Conservation (phyloP, 805 yeast genomes). For the Dipodascus albidus region DNA sequence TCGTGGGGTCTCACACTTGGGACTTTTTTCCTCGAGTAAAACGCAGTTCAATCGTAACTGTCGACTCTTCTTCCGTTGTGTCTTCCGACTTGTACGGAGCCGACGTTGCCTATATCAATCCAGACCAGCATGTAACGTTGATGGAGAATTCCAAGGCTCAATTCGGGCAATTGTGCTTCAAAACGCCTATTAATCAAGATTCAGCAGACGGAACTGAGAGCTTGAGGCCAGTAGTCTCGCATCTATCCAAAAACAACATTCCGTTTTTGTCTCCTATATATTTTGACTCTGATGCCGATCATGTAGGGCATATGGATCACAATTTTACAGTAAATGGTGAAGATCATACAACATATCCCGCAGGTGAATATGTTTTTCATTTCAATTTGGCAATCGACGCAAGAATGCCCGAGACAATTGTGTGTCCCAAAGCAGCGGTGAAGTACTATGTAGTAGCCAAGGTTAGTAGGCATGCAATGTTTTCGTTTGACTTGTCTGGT, state of each 20-base stretch:
- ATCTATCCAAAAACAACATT: constrained; percentile 7
- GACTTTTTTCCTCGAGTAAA: constrained; percentile 15
- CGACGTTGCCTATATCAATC: constrained; percentile 19
- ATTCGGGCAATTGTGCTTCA: constrained; percentile 3
- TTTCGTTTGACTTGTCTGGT: constrained; percentile 56
- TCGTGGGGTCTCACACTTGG: constrained; percentile 25
- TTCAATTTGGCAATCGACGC: constrained; percentile 74
- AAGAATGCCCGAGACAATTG: constrained; percentile 60
- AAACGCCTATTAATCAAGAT: constrained; percentile 6
- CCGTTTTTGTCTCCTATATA: constrained; percentile 16
- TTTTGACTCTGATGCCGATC: constrained; percentile 10
- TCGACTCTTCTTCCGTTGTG: background rate
- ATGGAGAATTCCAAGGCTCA: background rate
- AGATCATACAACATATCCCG: constrained; percentile 34
- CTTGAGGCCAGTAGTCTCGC: constrained; percentile 7
- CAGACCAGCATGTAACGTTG: constrained; percentile 1
- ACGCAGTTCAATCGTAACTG: constrained; percentile 8
- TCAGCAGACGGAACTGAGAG: background rate
- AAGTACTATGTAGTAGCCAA: constrained; percentile 47
- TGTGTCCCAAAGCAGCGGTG: constrained; percentile 65
- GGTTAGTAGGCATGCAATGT: constrained; percentile 60
- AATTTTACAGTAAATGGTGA: background rate
- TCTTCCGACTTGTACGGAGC: constrained; percentile 24
- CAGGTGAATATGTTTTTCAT: constrained; percentile 76
- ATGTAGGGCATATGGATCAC: background rate